Evolutionary conservation across 345 rosid species (phyloP).

Genomic region (Brassica incana): DNA sequence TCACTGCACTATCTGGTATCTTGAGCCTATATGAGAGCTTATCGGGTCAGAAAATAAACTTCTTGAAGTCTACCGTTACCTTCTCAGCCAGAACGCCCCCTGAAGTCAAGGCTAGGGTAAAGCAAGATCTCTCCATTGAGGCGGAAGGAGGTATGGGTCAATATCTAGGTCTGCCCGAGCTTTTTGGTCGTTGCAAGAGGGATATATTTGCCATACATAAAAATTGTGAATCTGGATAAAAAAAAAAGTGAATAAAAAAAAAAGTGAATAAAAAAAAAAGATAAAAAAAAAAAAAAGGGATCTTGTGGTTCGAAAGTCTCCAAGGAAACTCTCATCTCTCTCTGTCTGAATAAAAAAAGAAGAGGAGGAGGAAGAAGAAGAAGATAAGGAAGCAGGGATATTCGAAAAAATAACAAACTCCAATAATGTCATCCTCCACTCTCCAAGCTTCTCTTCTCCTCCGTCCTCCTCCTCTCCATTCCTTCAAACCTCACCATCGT

Average conservation of each 20-base stretch:
- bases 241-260: no score
- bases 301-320: slow-evolving; percentile 31
- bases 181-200: not conserved
- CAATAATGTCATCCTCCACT: slow-evolving; percentile 57
- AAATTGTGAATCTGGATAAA: no score
- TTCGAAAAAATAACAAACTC: slow-evolving; percentile 31
- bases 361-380: not conserved
- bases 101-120: not conserved
- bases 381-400: slow-evolving; percentile 17
- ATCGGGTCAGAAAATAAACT: not conserved
- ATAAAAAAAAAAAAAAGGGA: not conserved
- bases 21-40: not conserved
- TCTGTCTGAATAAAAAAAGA: not conserved
- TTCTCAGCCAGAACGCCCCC: not conserved
- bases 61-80: not conserved
- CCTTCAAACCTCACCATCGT: not conserved
- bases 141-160: not conserved
- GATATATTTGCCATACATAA: not conserved
- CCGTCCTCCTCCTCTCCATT: slow-evolving; percentile 43
- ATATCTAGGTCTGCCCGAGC: not conserved
- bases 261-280: no score
- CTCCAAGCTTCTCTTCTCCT: slow-evolving; percentile 75
- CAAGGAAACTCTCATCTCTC: slow-evolving; percentile 29
- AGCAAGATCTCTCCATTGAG: not conserved
- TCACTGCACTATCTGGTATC: not conserved